A percentile compares a stretch with the other conserved stretches of the same genome.
Evolutionary conservation across 1,139 yeast species (phyloP).

Genomic region (Eremothecium coryli): DNA sequence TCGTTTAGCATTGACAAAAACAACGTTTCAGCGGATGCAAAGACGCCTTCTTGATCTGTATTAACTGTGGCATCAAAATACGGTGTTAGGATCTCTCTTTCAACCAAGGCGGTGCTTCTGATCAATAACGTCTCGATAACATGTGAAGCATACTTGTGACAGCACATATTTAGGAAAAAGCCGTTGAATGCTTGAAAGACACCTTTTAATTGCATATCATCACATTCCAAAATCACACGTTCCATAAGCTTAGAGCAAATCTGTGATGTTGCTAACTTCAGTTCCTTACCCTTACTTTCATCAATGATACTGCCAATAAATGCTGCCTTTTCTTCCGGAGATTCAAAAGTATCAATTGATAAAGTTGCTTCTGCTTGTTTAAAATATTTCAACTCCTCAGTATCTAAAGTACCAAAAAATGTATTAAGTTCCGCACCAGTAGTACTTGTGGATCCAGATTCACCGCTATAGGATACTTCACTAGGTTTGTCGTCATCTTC

Average conservation of each 20-base stretch:
- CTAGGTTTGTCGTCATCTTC: constrained; percentile 9
- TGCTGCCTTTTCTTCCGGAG: constrained; percentile 60
- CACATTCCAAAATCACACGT: constrained; percentile 62
- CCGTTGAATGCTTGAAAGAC: constrained; percentile 61
- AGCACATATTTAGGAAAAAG: constrained; percentile 65
- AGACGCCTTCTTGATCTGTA: constrained; percentile 34
- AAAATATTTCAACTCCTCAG: constrained; percentile 80
- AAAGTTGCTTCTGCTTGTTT: constrained; percentile 85
- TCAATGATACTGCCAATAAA: constrained; percentile 72
- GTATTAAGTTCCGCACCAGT: constrained; percentile 32
- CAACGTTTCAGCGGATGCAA: constrained; percentile 52
- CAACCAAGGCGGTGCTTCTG: constrained; percentile 66
- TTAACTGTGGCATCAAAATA: constrained; percentile 30
- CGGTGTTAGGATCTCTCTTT: constrained; percentile 49
- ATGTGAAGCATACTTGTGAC: constrained; percentile 89
- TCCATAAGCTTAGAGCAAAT: constrained; percentile 91
- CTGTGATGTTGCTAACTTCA: constrained; percentile 87
- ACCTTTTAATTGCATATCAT: constrained; percentile 53
- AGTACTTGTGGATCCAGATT: neutral
- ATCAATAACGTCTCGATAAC: constrained; percentile 81
- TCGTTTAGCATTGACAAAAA: constrained; percentile 60
- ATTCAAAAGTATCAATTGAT: constrained; percentile 69
- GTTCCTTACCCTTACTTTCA: constrained; percentile 82
- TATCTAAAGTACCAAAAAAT: constrained; percentile 80
- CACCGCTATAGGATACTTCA: neutral